Conservation (phyloP, 2,329 filamentous ascomycete genomes). For the Aureobasidium leucospermi region DNA sequence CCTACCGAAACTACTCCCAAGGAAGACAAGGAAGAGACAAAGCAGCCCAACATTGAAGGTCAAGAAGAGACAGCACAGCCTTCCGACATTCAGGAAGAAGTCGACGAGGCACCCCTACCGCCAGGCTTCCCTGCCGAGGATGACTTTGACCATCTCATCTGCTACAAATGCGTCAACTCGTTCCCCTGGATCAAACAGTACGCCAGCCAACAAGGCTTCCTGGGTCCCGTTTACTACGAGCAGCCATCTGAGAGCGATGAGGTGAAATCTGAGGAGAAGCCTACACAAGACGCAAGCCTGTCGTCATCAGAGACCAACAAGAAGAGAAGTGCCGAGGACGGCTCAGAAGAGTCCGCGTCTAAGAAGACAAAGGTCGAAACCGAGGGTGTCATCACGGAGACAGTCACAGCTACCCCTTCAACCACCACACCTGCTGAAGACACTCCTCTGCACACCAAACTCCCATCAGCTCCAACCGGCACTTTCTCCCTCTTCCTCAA, state of each 20-base stretch:
- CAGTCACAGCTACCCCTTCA: not conserved
- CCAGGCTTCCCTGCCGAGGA: constrained; percentile 84
- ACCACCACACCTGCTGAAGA: constrained; percentile 17
- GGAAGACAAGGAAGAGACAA: constrained; percentile 15
- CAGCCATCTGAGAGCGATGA: not conserved
- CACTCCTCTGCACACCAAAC: constrained; percentile 27
- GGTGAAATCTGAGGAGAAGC: not conserved
- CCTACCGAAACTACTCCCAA: constrained; percentile 21
- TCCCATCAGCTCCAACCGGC: constrained; percentile 49
- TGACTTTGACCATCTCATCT: constrained; percentile 82
- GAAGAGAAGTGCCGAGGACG: constrained; percentile 12
- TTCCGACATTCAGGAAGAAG: constrained; percentile 33
- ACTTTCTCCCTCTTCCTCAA: constrained; percentile 77
- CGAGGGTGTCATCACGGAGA: not conserved
- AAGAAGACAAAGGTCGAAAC: not conserved
- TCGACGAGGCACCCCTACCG: constrained; percentile 60
- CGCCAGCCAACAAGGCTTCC: constrained; percentile 70
- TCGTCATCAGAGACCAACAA: not conserved
- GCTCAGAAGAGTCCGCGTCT: not conserved
- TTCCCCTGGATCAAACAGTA: constrained; percentile 90
- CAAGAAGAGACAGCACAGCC: constrained; percentile 34
- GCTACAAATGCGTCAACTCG: constrained; percentile 85
- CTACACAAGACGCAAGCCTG: not conserved
- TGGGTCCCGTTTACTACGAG: constrained; percentile 55
- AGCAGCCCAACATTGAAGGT: not conserved